Evolutionary conservation across 345 rosid species (phyloP).

Genomic region (Corymbia maculata): DNA sequence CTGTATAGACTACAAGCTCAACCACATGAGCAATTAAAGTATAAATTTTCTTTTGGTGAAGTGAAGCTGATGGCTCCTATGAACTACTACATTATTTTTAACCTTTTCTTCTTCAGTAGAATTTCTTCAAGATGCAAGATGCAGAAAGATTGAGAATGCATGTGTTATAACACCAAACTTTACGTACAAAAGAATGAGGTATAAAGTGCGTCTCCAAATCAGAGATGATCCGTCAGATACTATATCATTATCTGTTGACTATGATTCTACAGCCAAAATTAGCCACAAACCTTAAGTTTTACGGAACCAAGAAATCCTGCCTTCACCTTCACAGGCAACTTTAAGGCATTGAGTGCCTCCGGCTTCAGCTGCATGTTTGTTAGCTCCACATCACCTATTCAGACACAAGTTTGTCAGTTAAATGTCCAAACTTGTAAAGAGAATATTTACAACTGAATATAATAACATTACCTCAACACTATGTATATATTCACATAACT

Average conservation of each 20-base stretch:
- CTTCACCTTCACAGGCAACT: constrained; percentile 95
- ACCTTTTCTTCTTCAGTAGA: background rate
- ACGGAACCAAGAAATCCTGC: constrained; percentile 99
- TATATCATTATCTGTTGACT: background rate
- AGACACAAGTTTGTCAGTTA: background rate
- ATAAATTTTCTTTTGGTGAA: background rate
- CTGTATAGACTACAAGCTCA: background rate
- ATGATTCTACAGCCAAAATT: background rate
- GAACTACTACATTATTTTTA: background rate
- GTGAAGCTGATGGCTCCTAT: background rate
- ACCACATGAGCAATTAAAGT: background rate
- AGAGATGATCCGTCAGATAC: background rate
- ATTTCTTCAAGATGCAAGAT: background rate
- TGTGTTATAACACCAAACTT: background rate
- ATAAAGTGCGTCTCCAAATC: background rate
- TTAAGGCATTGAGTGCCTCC: constrained; percentile 93
- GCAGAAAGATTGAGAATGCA: background rate
- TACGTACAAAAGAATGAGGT: background rate
- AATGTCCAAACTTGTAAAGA: background rate
- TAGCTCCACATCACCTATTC: constrained; percentile 84
- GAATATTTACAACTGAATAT: background rate
- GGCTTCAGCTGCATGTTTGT: constrained; percentile 97
- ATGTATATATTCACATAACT: background rate
- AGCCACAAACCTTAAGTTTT: constrained; percentile 72
- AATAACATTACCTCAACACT: background rate